Conservation (phyloP, 495 filamentous ascomycete species). For the Lophiotrema nucula region DNA sequence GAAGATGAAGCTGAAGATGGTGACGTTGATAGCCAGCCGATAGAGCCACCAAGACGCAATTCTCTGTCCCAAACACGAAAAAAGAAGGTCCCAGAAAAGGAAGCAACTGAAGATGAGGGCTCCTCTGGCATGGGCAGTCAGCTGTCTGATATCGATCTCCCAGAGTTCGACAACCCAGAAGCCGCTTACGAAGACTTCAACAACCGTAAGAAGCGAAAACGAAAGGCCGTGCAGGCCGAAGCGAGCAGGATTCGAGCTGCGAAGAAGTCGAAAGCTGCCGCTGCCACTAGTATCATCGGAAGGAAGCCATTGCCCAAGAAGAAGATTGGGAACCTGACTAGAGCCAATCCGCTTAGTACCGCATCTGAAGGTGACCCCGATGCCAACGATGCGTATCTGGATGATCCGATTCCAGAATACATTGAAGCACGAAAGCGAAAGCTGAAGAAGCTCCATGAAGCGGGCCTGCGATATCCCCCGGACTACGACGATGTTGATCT, state of each 20-base stretch:
- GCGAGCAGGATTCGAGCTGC: conserved; percentile 48
- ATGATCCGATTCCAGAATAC: conserved; percentile 59
- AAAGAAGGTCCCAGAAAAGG: not conserved
- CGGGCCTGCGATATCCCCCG: conserved; percentile 75
- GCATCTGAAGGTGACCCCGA: conserved; percentile 32
- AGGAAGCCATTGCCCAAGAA: conserved; percentile 28
- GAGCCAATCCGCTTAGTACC: not conserved
- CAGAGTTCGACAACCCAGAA: conserved; percentile 47
- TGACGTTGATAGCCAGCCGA: not conserved
- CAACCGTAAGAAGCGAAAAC: conserved; percentile 55
- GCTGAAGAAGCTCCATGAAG: conserved; percentile 61
- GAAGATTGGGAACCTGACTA: not conserved
- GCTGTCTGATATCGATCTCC: conserved; percentile 20
- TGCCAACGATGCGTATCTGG: conserved; percentile 47
- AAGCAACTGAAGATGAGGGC: not conserved
- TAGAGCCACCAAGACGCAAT: not conserved
- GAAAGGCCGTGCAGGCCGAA: conserved; percentile 52
- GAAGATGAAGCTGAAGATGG: conserved; percentile 26
- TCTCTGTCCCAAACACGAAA: not conserved
- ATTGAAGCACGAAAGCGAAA: conserved; percentile 52
- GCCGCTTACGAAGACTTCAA: conserved; percentile 60
- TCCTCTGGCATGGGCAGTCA: not conserved
- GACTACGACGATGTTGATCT: conserved; percentile 79
- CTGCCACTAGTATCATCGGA: conserved; percentile 41
- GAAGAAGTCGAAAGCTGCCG: conserved; percentile 34